Evolutionary conservation across 2,329 filamentous ascomycete species (phyloP), one percentile per base, ranked within the genome.

Genomic region (Daldinia eschscholtzii): DNA sequence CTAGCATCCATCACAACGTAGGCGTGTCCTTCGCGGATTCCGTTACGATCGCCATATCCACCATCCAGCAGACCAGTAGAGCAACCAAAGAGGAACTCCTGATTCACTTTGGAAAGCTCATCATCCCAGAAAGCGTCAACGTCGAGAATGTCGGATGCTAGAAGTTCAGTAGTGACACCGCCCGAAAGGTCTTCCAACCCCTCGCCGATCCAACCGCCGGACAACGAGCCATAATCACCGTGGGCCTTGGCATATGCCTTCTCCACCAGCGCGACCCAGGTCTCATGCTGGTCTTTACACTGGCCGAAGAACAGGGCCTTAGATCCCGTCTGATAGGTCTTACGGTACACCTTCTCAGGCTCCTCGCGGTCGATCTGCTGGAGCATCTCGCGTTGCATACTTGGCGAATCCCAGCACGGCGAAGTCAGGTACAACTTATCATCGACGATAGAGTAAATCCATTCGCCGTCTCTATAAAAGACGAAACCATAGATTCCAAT

Each of bases 401-500:
- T 90, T 0, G 89, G 91, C 37, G 93, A 92, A 72, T 97, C 92
- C 82, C 93, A 97, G 76, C 92, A 91, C 4, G 93, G 91, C 1
- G 92, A 93, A 67, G 91, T 92, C 18, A 97, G 86, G 78, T 93
- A 97, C 2, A 97, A 85, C 80, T 97, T 97, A 79, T 97, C 94
- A 76, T 97, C 94, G 66, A 97, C 89, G 69, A 97, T 94, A 65
- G 92, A 94, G 74, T 94, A 93, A 64, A 95, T 92, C 94, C 93
- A 97, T 80, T 96, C 93, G 60, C 93, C 93, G 75, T 97, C 93
- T 77, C 93, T 84, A 77, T 92, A 92, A 77, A 97, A 97, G 56
- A 97, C 92, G 75, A 97, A 97, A 1, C 93, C 93, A 75, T 97
- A 97, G 3, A 97, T 93, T 7, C 93, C 93, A 57, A 96, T 89